A percentile compares a stretch with the other conserved stretches of the same genome.
phyloP scores from a whole-genome alignment of 2,329 filamentous ascomycete genomes.

The Eutypella sp. region DNA sequence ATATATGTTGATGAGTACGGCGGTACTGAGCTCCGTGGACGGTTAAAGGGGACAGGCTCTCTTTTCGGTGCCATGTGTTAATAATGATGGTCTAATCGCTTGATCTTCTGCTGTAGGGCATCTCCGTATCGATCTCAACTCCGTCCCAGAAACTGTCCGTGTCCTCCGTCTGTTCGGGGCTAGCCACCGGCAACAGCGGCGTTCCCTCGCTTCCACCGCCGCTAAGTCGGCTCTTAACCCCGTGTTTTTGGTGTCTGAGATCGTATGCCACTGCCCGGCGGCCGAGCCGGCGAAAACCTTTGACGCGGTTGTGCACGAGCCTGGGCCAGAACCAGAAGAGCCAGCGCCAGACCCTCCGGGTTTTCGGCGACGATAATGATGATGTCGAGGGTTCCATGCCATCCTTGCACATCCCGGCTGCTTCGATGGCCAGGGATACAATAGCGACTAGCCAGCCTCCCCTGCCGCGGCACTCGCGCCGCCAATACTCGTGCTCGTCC shows the following conservation, averaged over 20 bases:
- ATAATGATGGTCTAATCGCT: too few relatives aligned
- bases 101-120: too few relatives aligned
- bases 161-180: too few relatives aligned
- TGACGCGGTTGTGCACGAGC: not conserved
- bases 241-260: not conserved
- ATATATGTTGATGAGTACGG: too few relatives aligned
- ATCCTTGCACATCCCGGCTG: not conserved
- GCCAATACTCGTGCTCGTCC: not conserved
- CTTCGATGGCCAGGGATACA: not conserved
- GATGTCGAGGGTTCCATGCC: conserved; percentile 1
- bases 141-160: too few relatives aligned
- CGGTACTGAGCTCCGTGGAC: too few relatives aligned
- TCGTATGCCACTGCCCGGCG: not conserved
- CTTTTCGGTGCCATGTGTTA: too few relatives aligned
- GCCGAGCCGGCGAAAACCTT: not conserved
- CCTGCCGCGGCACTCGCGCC: not conserved
- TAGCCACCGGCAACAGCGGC: not conserved
- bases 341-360: not conserved
- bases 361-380: not conserved
- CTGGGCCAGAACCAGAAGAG: conserved; percentile 1
- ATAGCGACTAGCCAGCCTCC: not conserved
- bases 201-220: not conserved
- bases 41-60: too few relatives aligned
- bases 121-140: too few relatives aligned
- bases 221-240: too few relatives aligned